These are phyloP conservation scores for Chloromonas sp. DNA, from an alignment of 163 green algal species.

Conservation along the genomic window DNA sequence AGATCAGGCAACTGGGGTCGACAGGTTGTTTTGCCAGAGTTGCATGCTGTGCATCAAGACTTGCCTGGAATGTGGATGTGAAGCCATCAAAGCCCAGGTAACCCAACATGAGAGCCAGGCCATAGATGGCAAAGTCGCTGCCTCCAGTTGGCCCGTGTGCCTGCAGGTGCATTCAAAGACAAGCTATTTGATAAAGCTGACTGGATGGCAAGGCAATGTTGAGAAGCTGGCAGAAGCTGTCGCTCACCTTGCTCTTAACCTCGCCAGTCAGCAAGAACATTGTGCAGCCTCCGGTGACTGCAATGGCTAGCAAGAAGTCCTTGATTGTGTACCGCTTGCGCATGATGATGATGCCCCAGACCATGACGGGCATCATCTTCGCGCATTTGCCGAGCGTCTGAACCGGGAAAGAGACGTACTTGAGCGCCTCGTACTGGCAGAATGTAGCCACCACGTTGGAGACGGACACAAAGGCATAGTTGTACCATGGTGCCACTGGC, in stretches of 20 bases:
- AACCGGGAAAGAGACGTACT: slow-evolving; percentile 93
- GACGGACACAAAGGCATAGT: slow-evolving; percentile 80
- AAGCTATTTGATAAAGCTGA: too few species aligned
- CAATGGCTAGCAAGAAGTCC: slow-evolving; percentile 76
- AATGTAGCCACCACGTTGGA: slow-evolving; percentile 88
- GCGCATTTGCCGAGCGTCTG: slow-evolving; percentile 94
- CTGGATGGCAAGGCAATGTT: too few species aligned
- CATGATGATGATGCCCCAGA: slow-evolving; percentile 92
- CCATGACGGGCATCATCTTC: slow-evolving; percentile 89
- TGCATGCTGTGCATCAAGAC: slow-evolving; percentile 14
- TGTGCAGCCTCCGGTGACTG: slow-evolving; percentile 82
- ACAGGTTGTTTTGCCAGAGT: not conserved
- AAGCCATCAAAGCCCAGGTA: slow-evolving; percentile 97
- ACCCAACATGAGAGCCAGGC: slow-evolving; percentile 84
- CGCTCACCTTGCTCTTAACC: slow-evolving; percentile 41
- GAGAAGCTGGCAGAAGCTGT: too few species aligned
- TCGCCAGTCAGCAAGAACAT: slow-evolving; percentile 78
- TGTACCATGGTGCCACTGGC: slow-evolving; percentile 63
- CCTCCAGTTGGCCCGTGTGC: not conserved
- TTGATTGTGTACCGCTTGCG: slow-evolving; percentile 77
- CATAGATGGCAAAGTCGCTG: slow-evolving; percentile 29
- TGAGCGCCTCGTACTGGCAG: slow-evolving; percentile 88
- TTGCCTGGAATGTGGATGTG: slow-evolving; percentile 96
- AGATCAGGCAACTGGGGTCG: too few species aligned
- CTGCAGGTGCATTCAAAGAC: not conserved